Conservation (phyloP, 805 yeast genomes). For the Candida sonorensis region DNA sequence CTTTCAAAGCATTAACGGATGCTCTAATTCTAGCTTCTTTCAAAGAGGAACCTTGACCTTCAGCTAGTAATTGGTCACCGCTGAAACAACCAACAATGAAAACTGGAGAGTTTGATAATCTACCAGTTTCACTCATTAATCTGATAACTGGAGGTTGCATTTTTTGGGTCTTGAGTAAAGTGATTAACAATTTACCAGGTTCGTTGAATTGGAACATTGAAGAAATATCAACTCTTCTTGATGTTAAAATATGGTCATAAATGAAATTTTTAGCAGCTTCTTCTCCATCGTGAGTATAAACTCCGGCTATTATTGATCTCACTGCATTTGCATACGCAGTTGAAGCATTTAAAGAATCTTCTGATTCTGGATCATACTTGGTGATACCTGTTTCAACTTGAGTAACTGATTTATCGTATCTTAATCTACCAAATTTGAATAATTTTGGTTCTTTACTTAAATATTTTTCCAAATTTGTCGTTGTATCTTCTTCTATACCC, state of each 20-base stretch:
- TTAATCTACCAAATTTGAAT: constrained; percentile 62
- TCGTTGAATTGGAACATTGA: constrained; percentile 73
- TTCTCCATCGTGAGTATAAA: constrained; percentile 68
- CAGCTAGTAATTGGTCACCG: constrained; percentile 80
- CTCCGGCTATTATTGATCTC: constrained; percentile 76
- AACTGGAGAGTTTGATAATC: constrained; percentile 75
- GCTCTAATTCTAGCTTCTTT: constrained; percentile 91
- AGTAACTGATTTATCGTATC: constrained; percentile 36
- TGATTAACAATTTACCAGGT: constrained; percentile 79
- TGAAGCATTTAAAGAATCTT: constrained; percentile 17
- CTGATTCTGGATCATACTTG: constrained; percentile 31
- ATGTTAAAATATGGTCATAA: constrained; percentile 55
- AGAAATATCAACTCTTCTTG: constrained; percentile 73
- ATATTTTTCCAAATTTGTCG: constrained; percentile 57
- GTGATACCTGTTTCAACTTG: constrained; percentile 46
- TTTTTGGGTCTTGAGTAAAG: constrained; percentile 68
- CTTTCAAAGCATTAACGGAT: constrained; percentile 81
- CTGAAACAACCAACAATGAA: constrained; percentile 88
- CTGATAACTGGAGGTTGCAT: constrained; percentile 72
- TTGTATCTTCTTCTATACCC: constrained; percentile 82
- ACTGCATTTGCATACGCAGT: constrained; percentile 62
- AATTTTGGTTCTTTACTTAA: constrained; percentile 63
- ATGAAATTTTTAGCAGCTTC: constrained; percentile 63
- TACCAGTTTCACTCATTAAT: constrained; percentile 89
- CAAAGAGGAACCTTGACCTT: constrained; percentile 87